These are phyloP conservation scores for Gymnopus androsaceus DNA, from an alignment of 1,284 basidiomycete genomes.

Conservation along the genomic window DNA sequence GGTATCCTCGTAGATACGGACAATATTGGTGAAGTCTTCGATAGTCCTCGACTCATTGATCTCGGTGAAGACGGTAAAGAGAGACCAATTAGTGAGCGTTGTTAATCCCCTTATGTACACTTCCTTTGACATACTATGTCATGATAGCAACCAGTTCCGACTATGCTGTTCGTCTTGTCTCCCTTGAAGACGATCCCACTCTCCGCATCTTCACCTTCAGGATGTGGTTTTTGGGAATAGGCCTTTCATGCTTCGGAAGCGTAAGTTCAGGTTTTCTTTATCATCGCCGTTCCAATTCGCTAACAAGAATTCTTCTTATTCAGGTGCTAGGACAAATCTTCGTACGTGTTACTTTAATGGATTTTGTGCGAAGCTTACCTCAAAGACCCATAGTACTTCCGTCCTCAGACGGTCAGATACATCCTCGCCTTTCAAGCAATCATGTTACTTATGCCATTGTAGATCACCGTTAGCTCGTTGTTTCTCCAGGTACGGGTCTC, in stretches of 20 bases:
- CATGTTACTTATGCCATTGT: neutral
- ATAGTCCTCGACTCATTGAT: slow-evolving; percentile 35
- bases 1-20: slow-evolving; percentile 8
- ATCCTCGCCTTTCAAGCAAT: neutral
- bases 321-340: slow-evolving; percentile 63
- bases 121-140: neutral
- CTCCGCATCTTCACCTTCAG: slow-evolving; percentile 49
- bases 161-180: slow-evolving; percentile 50
- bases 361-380: neutral
- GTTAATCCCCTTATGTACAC: neutral
- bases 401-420: slow-evolving; percentile 53
- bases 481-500: slow-evolving; percentile 43
- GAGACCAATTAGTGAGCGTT: slow-evolving; percentile 24
- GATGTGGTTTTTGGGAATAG: slow-evolving; percentile 48
- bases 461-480: slow-evolving; percentile 48
- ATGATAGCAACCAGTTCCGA: slow-evolving; percentile 45
- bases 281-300: too few relatives aligned
- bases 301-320: too few relatives aligned
- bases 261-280: too few relatives aligned
- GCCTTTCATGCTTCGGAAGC: slow-evolving; percentile 58
- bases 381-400: slow-evolving; percentile 38
- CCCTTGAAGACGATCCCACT: slow-evolving; percentile 59
- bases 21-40: slow-evolving; percentile 34
- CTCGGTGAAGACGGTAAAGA: slow-evolving; percentile 36
- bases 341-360: slow-evolving; percentile 32